These are phyloP conservation scores for Neopestalotiopsis sp. DNA, from an alignment of 2,329 filamentous ascomycete genomes.

Conservation along the genomic window DNA sequence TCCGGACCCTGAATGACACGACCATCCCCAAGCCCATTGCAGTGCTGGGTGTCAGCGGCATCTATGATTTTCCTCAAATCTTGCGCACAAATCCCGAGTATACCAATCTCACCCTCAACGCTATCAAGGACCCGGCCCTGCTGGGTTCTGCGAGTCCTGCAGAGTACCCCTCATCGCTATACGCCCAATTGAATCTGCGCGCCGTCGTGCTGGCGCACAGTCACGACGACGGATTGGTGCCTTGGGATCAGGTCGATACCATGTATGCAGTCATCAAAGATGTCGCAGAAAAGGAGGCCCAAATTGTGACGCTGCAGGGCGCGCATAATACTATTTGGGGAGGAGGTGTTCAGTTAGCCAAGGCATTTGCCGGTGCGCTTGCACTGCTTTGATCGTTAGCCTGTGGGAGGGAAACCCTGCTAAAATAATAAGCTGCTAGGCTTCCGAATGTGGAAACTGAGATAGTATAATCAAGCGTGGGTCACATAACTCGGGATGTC, in stretches of 20 bases:
- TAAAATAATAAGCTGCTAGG: not conserved
- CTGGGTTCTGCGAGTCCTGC: slow-evolving; percentile 8
- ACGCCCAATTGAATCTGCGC: not conserved
- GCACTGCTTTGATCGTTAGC: not conserved
- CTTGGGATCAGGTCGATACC: slow-evolving; percentile 11
- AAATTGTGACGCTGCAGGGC: slow-evolving; percentile 4
- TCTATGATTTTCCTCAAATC: slow-evolving; percentile 9
- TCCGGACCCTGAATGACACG: slow-evolving; percentile 6
- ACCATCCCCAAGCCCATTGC: slow-evolving; percentile 8
- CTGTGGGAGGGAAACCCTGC: no score
- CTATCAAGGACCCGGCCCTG: slow-evolving; percentile 3
- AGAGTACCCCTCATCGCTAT: not conserved
- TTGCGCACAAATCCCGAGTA: slow-evolving; percentile 10
- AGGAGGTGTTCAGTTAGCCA: slow-evolving; percentile 9
- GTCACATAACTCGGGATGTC: not conserved
- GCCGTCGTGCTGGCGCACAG: slow-evolving; percentile 11
- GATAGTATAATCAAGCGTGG: not conserved
- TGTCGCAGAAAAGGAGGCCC: not conserved
- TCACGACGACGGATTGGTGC: slow-evolving; percentile 9
- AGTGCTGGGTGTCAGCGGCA: slow-evolving; percentile 11
- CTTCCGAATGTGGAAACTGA: not conserved
- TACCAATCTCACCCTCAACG: slow-evolving; percentile 9
- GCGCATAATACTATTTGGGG: slow-evolving; percentile 8
- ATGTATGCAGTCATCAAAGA: slow-evolving; percentile 3
- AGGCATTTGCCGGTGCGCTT: slow-evolving; percentile 1